Percentiles rank a stretch among this genome's conserved stretches.
Conservation (phyloP, 176 grass and related monocot genomes). For the Paspalum vaginatum region DNA sequence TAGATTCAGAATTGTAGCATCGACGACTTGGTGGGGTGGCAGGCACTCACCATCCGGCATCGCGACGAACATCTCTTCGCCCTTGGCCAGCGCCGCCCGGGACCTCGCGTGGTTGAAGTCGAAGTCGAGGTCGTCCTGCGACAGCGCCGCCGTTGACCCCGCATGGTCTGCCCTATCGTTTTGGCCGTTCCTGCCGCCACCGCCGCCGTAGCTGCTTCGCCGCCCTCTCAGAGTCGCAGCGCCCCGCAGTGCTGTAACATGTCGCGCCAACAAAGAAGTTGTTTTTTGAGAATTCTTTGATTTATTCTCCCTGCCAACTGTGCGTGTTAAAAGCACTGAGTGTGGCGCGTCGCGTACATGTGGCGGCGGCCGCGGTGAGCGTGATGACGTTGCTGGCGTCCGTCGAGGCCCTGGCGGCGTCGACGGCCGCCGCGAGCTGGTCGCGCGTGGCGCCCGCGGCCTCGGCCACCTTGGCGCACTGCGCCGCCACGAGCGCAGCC, state of each 20-base stretch:
- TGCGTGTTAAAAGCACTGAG: too few relatives aligned
- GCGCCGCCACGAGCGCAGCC: constrained; percentile 82
- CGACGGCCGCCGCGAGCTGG: constrained; percentile 67
- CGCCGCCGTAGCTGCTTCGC: constrained; percentile 32
- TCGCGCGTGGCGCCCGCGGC: constrained; percentile 77
- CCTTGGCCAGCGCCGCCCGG: constrained; percentile 79
- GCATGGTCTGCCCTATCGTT: constrained; percentile 45
- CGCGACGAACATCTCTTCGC: constrained; percentile 83
- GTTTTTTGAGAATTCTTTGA: neutral
- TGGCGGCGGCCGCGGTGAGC: constrained; percentile 90
- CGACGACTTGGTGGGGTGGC: neutral
- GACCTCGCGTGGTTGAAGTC: constrained; percentile 84
- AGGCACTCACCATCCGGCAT: constrained; percentile 73
- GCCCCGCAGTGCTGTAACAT: constrained; percentile 75
- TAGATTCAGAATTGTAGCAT: neutral
- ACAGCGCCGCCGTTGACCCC: neutral
- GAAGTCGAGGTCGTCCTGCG: constrained; percentile 64
- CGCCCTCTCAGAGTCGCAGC: constrained; percentile 68
- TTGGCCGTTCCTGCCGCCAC: constrained; percentile 29
- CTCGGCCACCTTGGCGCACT: constrained; percentile 87
- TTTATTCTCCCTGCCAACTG: too few relatives aligned
- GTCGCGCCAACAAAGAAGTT: neutral
- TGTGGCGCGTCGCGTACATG: constrained; percentile 52
- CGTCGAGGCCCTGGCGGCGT: constrained; percentile 65
- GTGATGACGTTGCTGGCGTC: constrained; percentile 89